Base-by-base conservation (phyloP, 208 protist genomes). In the Trypanosoma avium region DNA sequence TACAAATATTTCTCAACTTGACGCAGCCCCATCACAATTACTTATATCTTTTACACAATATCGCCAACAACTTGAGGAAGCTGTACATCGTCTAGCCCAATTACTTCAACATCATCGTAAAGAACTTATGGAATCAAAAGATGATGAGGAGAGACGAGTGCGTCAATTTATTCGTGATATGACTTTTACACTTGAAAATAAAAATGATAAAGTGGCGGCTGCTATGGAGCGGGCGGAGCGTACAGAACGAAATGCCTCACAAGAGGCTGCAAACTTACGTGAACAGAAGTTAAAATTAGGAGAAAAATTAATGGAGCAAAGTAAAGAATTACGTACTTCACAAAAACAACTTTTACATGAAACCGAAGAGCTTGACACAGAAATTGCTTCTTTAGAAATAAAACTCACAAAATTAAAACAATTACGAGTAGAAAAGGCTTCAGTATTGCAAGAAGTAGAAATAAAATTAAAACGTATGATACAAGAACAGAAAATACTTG, bases 351-450 rank as follows among this genome's bases (percentile, higher is more conserved):
- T 80, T 10, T 36, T 32, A 1, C 17, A 32, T 4, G 70, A 80
- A 24, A 65, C 40, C 26, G 33, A 36, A 21, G 40, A 55, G 1
- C 42, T 86, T 9, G 60, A 76, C 32, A 36, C 42, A 29, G 50
- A 82, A 48, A 69, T 76, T 48, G 61, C 54, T 9, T 24, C 29
- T 29, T 45, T 80, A 19, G 80, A 82, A 47, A 60, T 35, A 43
- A 55, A 63, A 48, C 67, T 81, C 3, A 26, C 26, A 0, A 38
- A 36, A 4, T 56, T 72, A 0, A 29, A 49, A 0, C 46, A 48
- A 19, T 22, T 46, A 49, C 48, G 66, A 38, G 49, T 50, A 13
- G 45, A 45, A 29, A 57, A 67, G 30, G 30, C 5, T 4, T 48
- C 49, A 1, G 36, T 32, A 17, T 21, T 74, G 27, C n/a, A 63